A percentile compares a stretch with the other conserved stretches of the same genome.
These are phyloP conservation scores for Aspergillus fischeri DNA, from an alignment of 2,329 filamentous ascomycete species.

Conservation along the genomic window DNA sequence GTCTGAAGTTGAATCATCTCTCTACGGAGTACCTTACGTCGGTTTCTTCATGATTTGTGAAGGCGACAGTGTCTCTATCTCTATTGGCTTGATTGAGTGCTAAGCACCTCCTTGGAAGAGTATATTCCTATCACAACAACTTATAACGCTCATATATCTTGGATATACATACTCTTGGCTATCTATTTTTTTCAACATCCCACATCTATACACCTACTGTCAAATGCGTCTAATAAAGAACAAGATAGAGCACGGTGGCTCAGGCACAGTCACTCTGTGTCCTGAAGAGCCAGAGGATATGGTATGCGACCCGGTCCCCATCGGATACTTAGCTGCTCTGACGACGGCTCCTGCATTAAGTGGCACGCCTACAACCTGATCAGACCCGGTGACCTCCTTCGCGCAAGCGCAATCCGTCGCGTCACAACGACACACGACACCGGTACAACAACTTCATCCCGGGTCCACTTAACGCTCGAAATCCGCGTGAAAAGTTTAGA, in stretches of 20 bases:
- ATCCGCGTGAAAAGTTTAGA: slow-evolving; percentile 64
- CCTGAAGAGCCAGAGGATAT: slow-evolving; percentile 74
- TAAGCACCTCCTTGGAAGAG: background rate
- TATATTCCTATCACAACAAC: background rate
- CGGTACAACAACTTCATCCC: slow-evolving; percentile 59
- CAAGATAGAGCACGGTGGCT: slow-evolving; percentile 62
- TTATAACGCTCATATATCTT: background rate
- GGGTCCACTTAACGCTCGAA: slow-evolving; percentile 61
- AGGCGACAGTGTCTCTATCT: background rate
- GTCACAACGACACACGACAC: slow-evolving; percentile 58
- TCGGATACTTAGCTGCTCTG: slow-evolving; percentile 2
- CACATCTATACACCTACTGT: background rate
- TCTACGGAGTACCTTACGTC: background rate
- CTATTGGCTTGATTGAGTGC: background rate
- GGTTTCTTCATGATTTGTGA: background rate
- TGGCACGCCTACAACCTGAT: slow-evolving; percentile 76
- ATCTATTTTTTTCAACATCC: background rate
- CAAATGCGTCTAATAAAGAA: slow-evolving; percentile 65
- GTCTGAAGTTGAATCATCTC: background rate
- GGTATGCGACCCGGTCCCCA: slow-evolving; percentile 41
- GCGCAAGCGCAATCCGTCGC: slow-evolving; percentile 63
- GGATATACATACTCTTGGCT: background rate
- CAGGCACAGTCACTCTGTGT: slow-evolving; percentile 61
- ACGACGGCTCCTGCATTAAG: slow-evolving; percentile 32
- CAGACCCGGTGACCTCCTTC: slow-evolving; percentile 59